These are phyloP conservation scores for Botrytis deweyae DNA, from an alignment of 2,329 filamentous ascomycete genomes.

Conservation along the genomic window DNA sequence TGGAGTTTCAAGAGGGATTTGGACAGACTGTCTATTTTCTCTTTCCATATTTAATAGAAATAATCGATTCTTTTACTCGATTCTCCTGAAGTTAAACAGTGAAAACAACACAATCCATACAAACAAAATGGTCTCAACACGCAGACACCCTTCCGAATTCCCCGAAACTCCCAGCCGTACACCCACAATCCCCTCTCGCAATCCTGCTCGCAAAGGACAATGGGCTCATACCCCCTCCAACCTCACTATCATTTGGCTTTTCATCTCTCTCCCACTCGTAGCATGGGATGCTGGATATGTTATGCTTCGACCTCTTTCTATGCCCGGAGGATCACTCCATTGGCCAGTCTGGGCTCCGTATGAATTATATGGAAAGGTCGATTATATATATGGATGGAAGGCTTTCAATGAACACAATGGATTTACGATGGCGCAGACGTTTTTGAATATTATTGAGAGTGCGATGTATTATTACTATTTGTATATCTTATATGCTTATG, in stretches of 20 bases:
- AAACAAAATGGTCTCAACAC: constrained; percentile 49
- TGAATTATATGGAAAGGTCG: constrained; percentile 62
- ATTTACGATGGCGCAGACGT: constrained; percentile 62
- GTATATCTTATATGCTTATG: constrained; percentile 49
- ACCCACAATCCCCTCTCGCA: constrained; percentile 24
- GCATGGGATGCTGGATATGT: constrained; percentile 68
- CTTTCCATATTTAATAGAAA: background rate
- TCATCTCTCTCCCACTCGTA: constrained; percentile 63
- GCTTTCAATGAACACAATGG: constrained; percentile 60
- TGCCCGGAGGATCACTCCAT: constrained; percentile 63
- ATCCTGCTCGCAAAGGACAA: constrained; percentile 18
- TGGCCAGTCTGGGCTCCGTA: constrained; percentile 64
- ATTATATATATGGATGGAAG: constrained; percentile 66
- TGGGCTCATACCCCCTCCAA: constrained; percentile 63
- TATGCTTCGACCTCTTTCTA: constrained; percentile 64
- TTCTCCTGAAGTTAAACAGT: too few species aligned
- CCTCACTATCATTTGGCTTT: constrained; percentile 59
- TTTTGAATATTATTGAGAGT: constrained; percentile 61
- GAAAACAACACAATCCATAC: background rate
- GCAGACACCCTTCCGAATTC: constrained; percentile 53
- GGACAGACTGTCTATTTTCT: background rate
- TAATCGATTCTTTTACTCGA: background rate
- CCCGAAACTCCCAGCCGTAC: constrained; percentile 38
- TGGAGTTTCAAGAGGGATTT: background rate
- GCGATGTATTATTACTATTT: constrained; percentile 59